Evolutionary conservation across 148 eudicot genomes (phyloP), one percentile per base, ranked within the genome.

Genomic region (Dysphania ambrosioides): DNA sequence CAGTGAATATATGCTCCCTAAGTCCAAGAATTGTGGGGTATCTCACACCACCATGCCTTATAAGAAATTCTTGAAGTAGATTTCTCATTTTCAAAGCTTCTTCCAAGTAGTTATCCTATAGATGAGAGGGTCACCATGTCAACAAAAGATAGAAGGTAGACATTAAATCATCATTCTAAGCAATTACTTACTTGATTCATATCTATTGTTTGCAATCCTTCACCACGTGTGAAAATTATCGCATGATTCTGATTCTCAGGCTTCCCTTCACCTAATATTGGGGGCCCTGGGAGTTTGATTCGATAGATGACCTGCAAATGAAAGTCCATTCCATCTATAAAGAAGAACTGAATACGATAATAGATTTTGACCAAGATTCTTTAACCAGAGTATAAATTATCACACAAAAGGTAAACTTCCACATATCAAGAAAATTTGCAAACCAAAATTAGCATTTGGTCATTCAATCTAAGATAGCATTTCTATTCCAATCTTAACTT

Each of bases 181-280:
- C 36, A 60, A 1, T 23, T 65, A 58, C 30, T 27, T 38, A 91
- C 98, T 91, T 93, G 98, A 83, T 93, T 93, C 98, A 93, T 93
- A 83, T 93, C 98, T 75, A 93, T 93, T 55, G 98, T 89, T 78
- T 93, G 98, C 85, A 93, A 79, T 67, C 97, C 98, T 81, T 93
- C 98, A 70, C 98, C 98, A 35, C 98, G 97, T 8, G 98, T 91
- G 86, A 93, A 93, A 81, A 93, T 90, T 42, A 93, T 88, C 26
- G 98, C 98, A 85, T 93, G 98, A 82, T 93, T 93, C 86, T 93
- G 98, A 87, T 93, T 93, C 79, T 93, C 98, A 30, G 98, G 98
- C 81, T 93, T 93, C 61, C 98, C 98, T 80, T 93, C 98, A 69
- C 98, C 98, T 77, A 93, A 87, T 66, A 93, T 89, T 73, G 98